A percentile compares a stretch with the other conserved stretches of the same genome.
These are phyloP conservation scores for Mikania micrantha DNA, from an alignment of 129 eudicot species.

Conservation along the genomic window DNA sequence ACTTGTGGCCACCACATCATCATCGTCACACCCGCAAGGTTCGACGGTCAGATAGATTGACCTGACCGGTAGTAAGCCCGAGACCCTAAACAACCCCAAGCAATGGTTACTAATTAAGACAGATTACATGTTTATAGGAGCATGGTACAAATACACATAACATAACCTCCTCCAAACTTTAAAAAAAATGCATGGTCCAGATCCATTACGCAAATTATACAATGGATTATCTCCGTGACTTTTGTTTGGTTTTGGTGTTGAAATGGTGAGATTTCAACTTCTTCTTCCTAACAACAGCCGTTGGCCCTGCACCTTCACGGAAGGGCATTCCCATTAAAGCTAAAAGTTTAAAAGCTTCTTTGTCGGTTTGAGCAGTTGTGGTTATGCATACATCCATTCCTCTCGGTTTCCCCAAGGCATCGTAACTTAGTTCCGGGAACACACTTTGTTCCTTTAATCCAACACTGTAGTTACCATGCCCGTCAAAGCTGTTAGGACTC, in stretches of 20 bases:
- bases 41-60: too few species aligned
- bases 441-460: conserved; percentile 78
- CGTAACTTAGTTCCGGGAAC: conserved; percentile 81
- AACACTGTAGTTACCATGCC: conserved; percentile 86
- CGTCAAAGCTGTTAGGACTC: conserved; percentile 90
- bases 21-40: too few species aligned
- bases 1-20: too few species aligned
- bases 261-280: conserved; percentile 87
- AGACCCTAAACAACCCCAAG: neutral
- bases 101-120: neutral
- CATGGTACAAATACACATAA: conserved; percentile 18
- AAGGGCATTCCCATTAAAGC: conserved; percentile 98
- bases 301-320: conserved; percentile 60
- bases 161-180: neutral
- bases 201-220: conserved; percentile 11
- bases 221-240: conserved; percentile 30
- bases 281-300: conserved; percentile 37
- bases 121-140: conserved; percentile 6
- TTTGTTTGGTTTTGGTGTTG: conserved; percentile 66
- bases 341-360: conserved; percentile 68
- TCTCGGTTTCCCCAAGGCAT: conserved; percentile 63
- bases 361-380: conserved; percentile 81
- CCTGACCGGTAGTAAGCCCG: too few species aligned
- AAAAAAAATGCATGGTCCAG: conserved; percentile 2
- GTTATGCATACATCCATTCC: conserved; percentile 92